Evolutionary conservation across 305 asterid genomes (phyloP).

Genomic region (Ruellia speciosa): DNA sequence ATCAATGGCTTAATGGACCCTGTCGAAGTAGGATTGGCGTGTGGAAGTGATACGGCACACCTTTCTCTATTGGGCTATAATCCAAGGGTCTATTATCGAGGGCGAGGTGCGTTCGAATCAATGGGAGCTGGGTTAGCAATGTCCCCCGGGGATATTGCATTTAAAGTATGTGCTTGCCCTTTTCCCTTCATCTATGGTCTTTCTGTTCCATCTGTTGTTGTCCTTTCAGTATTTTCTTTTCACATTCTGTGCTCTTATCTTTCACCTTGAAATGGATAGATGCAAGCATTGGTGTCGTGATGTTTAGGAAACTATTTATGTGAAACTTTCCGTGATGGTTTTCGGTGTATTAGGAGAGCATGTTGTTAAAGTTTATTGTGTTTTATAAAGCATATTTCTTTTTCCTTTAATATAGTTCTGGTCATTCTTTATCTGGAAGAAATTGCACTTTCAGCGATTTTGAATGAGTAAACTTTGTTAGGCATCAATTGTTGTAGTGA

Average conservation of each 20-base stretch:
- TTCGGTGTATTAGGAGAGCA: background rate
- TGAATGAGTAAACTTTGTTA: background rate
- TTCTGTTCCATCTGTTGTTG: background rate
- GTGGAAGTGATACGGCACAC: slow-evolving; percentile 98
- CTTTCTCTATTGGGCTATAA: slow-evolving; percentile 84
- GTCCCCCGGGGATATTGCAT: slow-evolving; percentile 94
- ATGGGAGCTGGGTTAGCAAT: slow-evolving; percentile 96
- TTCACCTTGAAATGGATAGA: slow-evolving; percentile 4
- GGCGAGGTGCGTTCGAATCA: slow-evolving; percentile 93
- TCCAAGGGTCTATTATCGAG: slow-evolving; percentile 81
- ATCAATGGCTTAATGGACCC: slow-evolving; percentile 93
- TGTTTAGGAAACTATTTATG: background rate
- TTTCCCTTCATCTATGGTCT: background rate
- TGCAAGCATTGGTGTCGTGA: background rate
- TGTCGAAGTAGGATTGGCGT: slow-evolving; percentile 85
- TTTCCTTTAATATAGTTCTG: background rate
- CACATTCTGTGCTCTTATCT: background rate
- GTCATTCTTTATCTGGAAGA: background rate
- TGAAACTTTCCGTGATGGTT: slow-evolving; percentile 1
- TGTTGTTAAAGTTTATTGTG: background rate
- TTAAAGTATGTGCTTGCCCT: slow-evolving; percentile 46
- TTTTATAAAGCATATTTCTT: background rate
- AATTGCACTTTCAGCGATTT: background rate
- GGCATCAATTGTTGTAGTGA: background rate
- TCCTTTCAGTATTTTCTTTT: slow-evolving; percentile 7